A percentile compares a stretch with the other conserved stretches of the same genome.
Evolutionary conservation across 164 flowering plant genomes (phyloP).

Genomic region (Vitis rupestris): DNA sequence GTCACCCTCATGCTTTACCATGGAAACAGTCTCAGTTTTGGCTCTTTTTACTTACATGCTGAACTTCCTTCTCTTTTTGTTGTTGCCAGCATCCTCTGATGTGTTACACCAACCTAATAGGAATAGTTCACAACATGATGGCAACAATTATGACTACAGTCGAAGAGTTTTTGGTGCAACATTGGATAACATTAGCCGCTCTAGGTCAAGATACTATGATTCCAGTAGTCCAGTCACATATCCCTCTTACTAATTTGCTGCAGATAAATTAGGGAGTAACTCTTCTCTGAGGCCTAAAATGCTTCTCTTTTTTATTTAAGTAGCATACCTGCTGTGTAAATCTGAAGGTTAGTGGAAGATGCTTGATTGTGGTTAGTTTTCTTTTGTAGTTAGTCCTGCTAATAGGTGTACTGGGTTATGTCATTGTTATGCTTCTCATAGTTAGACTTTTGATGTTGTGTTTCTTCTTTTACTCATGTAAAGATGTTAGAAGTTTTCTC

Average conservation of each 20-base stretch:
- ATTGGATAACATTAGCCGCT: slow-evolving; percentile 35
- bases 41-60: slow-evolving; percentile 6
- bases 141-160: slow-evolving; percentile 40
- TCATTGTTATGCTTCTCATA: too few relatives aligned
- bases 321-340: too few relatives aligned
- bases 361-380: too few relatives aligned
- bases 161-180: slow-evolving; percentile 45
- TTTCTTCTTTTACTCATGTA: too few relatives aligned
- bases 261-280: not conserved
- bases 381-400: too few relatives aligned
- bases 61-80: slow-evolving; percentile 10
- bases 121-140: slow-evolving; percentile 37
- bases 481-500: too few relatives aligned
- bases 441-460: too few relatives aligned
- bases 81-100: slow-evolving; percentile 46
- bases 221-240: slow-evolving; percentile 25
- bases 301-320: not conserved
- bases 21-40: not conserved
- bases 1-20: too few relatives aligned
- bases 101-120: slow-evolving; percentile 34
- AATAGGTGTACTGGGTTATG: too few relatives aligned
- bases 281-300: not conserved
- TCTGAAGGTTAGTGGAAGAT: too few relatives aligned
- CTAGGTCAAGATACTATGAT: slow-evolving; percentile 49
- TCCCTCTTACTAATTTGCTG: slow-evolving; percentile 19